Base-by-base conservation (phyloP, 2,329 filamentous ascomycete genomes). In the Grosmannia clavigera region DNA sequence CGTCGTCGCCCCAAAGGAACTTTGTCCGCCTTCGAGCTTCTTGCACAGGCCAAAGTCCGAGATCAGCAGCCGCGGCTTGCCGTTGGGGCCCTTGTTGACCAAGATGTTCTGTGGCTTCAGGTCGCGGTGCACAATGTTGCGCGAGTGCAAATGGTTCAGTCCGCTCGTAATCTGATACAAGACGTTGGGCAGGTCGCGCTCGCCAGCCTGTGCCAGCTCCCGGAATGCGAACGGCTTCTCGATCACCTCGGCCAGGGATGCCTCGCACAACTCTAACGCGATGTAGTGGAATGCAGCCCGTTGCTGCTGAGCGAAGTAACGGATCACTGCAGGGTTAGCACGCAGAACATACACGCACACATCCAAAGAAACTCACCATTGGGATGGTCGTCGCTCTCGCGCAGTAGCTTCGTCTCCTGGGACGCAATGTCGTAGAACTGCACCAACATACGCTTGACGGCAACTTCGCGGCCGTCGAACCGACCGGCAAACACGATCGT, bases 11-110 rank as follows among this genome's bases (percentile, higher is more conserved):
- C 92, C 88, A 70, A 97, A 92, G 0, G 92, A 97, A 60, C 91
- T 96, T 70, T 96, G 91, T 7, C 92, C 91, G 59, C 90, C 90
- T 64, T 96, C 94, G 19, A 99, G 77, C 69, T 96, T 97, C 78
- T 97, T 99, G 72, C 94, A 97, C 0, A 99, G 82, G 6, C 94
- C 94, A 73, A 99, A 99, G 71, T 99, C 94, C 0, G 94, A 97
- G 43, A 99, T 96, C 5, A 99, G 82, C 46, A 99, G 80, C n/a
- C 92, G 86, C 29, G 91, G 86, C 43, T 80, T 82, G 51, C 83
- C 82, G 61, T 84, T 80, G 66, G 86, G 84, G 65, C 81, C 84
- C 75, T 86, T 85, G 40, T 84, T 82, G 61, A 97, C 91, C 1
- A 99, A 79, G 57, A 99, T 97, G 67, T 99, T 99, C 68, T 99